These are phyloP conservation scores for Cordia subcordata DNA, from an alignment of 257 asterid genomes.

Conservation along the genomic window DNA sequence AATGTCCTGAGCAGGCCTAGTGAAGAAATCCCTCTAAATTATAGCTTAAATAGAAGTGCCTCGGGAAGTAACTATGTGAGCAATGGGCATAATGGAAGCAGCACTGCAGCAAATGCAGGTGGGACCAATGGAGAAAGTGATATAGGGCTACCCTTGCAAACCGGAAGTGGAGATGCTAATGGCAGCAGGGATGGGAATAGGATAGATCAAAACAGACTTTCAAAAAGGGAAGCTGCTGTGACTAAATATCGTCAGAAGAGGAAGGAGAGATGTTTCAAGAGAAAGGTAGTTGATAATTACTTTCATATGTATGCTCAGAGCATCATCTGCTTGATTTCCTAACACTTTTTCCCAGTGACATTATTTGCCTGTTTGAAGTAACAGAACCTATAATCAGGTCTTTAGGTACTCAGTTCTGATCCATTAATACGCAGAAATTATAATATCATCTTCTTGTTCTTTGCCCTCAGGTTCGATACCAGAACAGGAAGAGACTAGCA, in stretches of 20 bases:
- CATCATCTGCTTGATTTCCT: neutral
- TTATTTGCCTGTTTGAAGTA: neutral
- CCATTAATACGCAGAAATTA: too few relatives aligned
- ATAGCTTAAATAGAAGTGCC: slow-evolving; percentile 54
- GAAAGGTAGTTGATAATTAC: slow-evolving; percentile 41
- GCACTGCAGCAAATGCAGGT: slow-evolving; percentile 37
- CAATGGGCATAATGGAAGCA: slow-evolving; percentile 48
- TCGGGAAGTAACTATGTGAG: slow-evolving; percentile 73
- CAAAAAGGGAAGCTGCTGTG: slow-evolving; percentile 64
- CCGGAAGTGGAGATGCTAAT: slow-evolving; percentile 53
- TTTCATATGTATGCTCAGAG: too few relatives aligned
- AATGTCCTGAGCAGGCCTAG: slow-evolving; percentile 37
- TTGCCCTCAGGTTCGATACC: slow-evolving; percentile 42
- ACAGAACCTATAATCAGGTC: neutral
- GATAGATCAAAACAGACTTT: slow-evolving; percentile 41
- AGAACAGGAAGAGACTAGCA: slow-evolving; percentile 57
- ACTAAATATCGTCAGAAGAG: slow-evolving; percentile 68
- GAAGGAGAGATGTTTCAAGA: slow-evolving; percentile 63
- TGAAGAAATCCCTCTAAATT: slow-evolving; percentile 35
- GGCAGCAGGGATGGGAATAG: slow-evolving; percentile 44
- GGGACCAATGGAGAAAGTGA: slow-evolving; percentile 52
- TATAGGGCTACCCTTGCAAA: slow-evolving; percentile 48
- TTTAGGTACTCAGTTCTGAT: neutral
- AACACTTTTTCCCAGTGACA: neutral
- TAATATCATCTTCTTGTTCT: slow-evolving; percentile 7